Conservation (phyloP, 2,329 filamentous ascomycete species). For the Aschersonia sp. region DNA sequence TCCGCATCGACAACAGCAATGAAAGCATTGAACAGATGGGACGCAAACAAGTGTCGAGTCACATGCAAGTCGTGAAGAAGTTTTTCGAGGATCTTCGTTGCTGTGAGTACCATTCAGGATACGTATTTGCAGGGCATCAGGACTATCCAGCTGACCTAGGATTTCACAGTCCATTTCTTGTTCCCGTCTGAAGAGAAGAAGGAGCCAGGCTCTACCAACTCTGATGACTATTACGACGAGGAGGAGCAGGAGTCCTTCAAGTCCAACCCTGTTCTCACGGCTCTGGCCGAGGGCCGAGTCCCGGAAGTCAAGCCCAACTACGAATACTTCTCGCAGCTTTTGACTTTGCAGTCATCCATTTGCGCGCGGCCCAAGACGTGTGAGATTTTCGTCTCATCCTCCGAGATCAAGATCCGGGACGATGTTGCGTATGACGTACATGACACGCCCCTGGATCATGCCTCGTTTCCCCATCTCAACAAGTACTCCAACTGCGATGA, state of each 20-base stretch:
- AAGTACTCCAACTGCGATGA: slow-evolving; percentile 39
- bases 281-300: slow-evolving; percentile 41
- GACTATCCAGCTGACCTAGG: background rate
- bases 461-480: slow-evolving; percentile 41
- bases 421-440: slow-evolving; percentile 30
- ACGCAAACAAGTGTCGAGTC: slow-evolving; percentile 54
- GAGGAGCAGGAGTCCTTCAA: slow-evolving; percentile 42
- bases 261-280: slow-evolving; percentile 47
- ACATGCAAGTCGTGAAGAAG: slow-evolving; percentile 56
- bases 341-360: slow-evolving; percentile 37
- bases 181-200: slow-evolving; percentile 42
- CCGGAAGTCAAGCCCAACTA: slow-evolving; percentile 47
- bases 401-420: slow-evolving; percentile 34
- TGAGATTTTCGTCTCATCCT: slow-evolving; percentile 43
- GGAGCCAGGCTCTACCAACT: slow-evolving; percentile 46
- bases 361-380: slow-evolving; percentile 41
- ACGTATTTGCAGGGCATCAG: too few species aligned
- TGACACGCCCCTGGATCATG: slow-evolving; percentile 25
- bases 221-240: slow-evolving; percentile 33
- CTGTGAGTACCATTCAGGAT: slow-evolving; percentile 31
- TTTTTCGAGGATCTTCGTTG: slow-evolving; percentile 48
- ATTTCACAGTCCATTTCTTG: slow-evolving; percentile 38
- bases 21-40: slow-evolving; percentile 31
- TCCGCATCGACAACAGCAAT: slow-evolving; percentile 27
- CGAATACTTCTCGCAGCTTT: slow-evolving; percentile 43